Conservation (phyloP, 2,329 filamentous ascomycete species). For the Colletotrichum sp. region DNA sequence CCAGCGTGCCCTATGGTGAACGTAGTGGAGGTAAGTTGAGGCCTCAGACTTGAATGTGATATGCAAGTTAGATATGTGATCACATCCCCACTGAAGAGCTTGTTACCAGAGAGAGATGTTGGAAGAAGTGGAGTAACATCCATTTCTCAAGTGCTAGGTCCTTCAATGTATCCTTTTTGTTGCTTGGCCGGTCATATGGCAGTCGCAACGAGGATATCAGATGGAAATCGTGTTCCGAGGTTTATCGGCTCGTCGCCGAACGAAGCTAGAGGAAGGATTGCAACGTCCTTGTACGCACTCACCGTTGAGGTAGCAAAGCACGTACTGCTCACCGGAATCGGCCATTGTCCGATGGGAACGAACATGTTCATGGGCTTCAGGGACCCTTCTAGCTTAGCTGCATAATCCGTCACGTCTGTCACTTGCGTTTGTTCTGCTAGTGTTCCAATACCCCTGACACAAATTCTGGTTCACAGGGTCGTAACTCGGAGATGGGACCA, state of each 20-base stretch:
- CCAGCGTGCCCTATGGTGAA: not conserved
- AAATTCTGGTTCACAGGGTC: not conserved
- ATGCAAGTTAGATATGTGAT: not conserved
- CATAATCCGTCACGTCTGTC: not conserved
- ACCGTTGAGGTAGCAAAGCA: not conserved
- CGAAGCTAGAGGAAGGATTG: not conserved
- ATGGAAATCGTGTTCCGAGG: not conserved
- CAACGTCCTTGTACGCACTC: not conserved
- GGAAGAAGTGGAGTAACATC: not conserved
- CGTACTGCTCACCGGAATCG: not conserved
- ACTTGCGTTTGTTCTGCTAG: not conserved
- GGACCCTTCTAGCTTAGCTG: not conserved
- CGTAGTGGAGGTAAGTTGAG: not conserved
- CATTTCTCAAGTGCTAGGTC: not conserved
- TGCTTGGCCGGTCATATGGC: not conserved
- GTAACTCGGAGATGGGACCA: slow-evolving; percentile 2
- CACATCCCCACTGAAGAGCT: not conserved
- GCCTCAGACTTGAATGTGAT: not conserved
- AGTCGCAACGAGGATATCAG: not conserved
- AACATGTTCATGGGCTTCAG: not conserved
- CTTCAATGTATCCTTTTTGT: not conserved
- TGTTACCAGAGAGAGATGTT: not conserved
- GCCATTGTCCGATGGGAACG: not conserved
- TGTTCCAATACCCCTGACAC: not conserved
- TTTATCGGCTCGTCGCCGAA: not conserved